Evolutionary conservation across 1,284 basidiomycete genomes (phyloP), one percentile per base, ranked within the genome.

Genomic region (Boletus hoseneyae): DNA sequence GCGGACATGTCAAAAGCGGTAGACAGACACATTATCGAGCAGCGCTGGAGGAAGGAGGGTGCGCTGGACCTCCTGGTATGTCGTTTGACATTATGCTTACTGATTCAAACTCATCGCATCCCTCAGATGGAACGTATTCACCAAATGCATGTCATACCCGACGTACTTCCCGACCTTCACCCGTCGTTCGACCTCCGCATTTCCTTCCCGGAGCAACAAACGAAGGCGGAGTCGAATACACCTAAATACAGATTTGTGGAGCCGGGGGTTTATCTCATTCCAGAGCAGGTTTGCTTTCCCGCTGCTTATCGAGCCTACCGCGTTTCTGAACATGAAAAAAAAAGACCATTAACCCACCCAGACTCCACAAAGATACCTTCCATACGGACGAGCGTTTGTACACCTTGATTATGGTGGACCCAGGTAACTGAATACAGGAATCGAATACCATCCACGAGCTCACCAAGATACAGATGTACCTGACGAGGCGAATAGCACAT

Each of bases 111-210:
- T 42, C 37, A 54, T 46, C 39, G 34, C n/a, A n/a, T 44, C 13
- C 33, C 16, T 9, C 49, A 93, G 85, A 97, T 97, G 90, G 90
- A 97, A 68, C 86, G 94, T 59, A 68, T 96, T 41, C 77, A 89
- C 61, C 87, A 93, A 70, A 93, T 97, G 90, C 74, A 86, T 45
- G 83, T 98, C 46, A 76, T 97, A 4, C 95, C 96, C 0, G 96
- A 98, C 65, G 72, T 95, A 2, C 66, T 97, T 7, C 82, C 90
- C 0, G 73, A 73, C 30, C 68, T 96, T 16, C 79, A 79, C 44
- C 92, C 93, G 0, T 80, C 80, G 9, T 65, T 89, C 19, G 90
- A 95, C 64, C 69, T 94, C 6, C 83, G 82, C 50, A 62, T 93
- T 38, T 75, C 77, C 11, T 79, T 81, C 56, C 78, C 72, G 6